phyloP scores from a whole-genome alignment of 2,329 filamentous ascomycete species.

The Epichloe baconii region DNA sequence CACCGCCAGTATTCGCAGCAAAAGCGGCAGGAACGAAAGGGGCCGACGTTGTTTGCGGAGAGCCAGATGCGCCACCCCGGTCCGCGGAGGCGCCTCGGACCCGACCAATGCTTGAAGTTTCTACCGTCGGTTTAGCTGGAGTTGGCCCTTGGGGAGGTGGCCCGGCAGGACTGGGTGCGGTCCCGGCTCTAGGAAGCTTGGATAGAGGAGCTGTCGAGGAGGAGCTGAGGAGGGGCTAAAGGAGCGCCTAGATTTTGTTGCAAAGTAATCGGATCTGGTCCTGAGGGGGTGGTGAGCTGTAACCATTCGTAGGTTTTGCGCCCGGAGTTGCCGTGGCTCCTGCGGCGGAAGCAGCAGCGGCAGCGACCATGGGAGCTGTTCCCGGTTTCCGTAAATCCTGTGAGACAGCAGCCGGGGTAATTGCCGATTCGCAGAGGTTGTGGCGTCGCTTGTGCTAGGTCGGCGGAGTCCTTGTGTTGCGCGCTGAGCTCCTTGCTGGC shows the following conservation, averaged over 20 bases:
- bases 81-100: conserved; percentile 38
- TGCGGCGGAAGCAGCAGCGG: not conserved
- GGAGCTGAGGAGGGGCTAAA: conserved; percentile 4
- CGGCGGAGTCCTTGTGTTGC: conserved; percentile 24
- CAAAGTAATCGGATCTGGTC: conserved; percentile 22
- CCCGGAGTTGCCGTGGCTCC: conserved; percentile 12
- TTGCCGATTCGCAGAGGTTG: conserved; percentile 18
- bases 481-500: conserved; percentile 26
- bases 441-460: conserved; percentile 27
- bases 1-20: conserved; percentile 17
- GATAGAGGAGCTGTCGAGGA: conserved; percentile 19
- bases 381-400: conserved; percentile 3
- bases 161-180: conserved; percentile 27
- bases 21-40: conserved; percentile 9
- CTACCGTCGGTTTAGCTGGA: conserved; percentile 32
- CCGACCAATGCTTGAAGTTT: conserved; percentile 28
- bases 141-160: conserved; percentile 43
- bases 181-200: conserved; percentile 20
- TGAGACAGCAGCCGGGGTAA: conserved; percentile 18
- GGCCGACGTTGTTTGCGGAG: conserved; percentile 19
- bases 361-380: not conserved
- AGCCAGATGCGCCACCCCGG: conserved; percentile 22
- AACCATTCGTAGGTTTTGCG: conserved; percentile 28
- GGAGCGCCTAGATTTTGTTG: conserved; percentile 18
- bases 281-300: conserved; percentile 26